Evolutionary conservation across 192 early-diverging fungal species (phyloP), one percentile per base, ranked within the genome.

Genomic region (Dissophora globulifera): DNA sequence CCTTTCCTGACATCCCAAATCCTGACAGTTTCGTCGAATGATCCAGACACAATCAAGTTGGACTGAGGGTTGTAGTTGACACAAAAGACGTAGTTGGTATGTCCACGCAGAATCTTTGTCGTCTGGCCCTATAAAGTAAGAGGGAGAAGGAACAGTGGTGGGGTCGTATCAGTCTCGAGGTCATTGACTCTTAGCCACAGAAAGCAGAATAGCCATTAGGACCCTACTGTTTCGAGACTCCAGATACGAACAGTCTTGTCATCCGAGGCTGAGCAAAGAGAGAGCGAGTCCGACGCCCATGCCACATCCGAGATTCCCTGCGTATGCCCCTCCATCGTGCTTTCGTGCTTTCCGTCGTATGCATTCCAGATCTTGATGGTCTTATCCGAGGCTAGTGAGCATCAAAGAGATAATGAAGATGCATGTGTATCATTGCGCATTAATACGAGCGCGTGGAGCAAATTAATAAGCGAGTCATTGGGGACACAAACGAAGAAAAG

Each of bases 11-110:
- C 95, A 80, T 99, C 96, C 97, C 98, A 99, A 32, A 98, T 94
- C 26, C 93, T 86, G 51, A 99, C 93, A 16, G 88, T 95, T 76
- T 98, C 95, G 74, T 99, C 98, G 83, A 98, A 98, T 17, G 95
- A 97, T 56, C 98, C 98, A 3, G 95, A 97, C 0, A 95, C 98
- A 62, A 99, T 93, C 57, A 98, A 78, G 57, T 93, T 96, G 13
- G 92, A 92, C 51, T 92, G 90, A 1, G 98, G 95, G 70, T 95
- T 98, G 69, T 93, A 99, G 81, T 96, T 95, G 19, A 98, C 96
- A 70, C 95, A 96, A 75, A 97, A 99, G 22, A 99, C 98, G 67
- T 94, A 97, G 82, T 97, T 92, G 4, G 94, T 92, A 78, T 99
- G 98, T 8, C 98, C 98, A 42, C 86, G 88, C 49, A 99, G 78